A percentile compares a stretch with the other conserved stretches of the same genome.
Evolutionary conservation across 306 rosid genomes (phyloP).

Genomic region (Sicyos baderoa): DNA sequence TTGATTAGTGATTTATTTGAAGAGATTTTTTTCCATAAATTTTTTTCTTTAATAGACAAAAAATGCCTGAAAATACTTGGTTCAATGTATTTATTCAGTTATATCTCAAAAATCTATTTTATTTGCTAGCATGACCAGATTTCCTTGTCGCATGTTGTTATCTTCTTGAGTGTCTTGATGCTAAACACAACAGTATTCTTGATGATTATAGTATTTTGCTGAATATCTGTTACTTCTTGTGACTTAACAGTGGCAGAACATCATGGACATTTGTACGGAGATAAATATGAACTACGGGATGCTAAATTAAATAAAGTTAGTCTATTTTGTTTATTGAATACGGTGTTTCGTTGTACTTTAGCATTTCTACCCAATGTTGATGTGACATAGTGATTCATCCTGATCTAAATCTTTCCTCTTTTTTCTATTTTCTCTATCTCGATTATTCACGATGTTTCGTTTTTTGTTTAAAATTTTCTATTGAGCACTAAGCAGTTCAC

Average conservation of each 20-base stretch:
- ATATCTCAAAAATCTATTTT: too few relatives aligned
- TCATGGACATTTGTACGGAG: slow-evolving; percentile 51
- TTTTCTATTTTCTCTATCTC: background rate
- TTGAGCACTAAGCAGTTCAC: background rate
- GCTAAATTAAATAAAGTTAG: slow-evolving; percentile 67
- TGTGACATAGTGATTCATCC: background rate
- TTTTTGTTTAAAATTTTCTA: too few relatives aligned
- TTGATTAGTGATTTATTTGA: background rate
- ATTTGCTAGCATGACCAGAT: too few relatives aligned
- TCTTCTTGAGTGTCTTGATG: too few relatives aligned
- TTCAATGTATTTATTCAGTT: too few relatives aligned
- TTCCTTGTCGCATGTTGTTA: too few relatives aligned
- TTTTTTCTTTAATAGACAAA: background rate
- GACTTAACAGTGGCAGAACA: slow-evolving; percentile 58
- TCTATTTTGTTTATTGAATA: slow-evolving; percentile 23
- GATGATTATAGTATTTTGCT: background rate
- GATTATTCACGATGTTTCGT: background rate
- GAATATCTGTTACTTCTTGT: slow-evolving; percentile 17
- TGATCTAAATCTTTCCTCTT: background rate
- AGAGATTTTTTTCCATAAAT: background rate
- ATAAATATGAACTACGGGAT: slow-evolving; percentile 66
- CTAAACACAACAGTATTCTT: too few relatives aligned
- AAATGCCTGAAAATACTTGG: background rate
- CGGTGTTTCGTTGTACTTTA: slow-evolving; percentile 15
- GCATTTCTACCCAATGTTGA: slow-evolving; percentile 19